Percentiles rank a stretch among this genome's conserved stretches.
Evolutionary conservation across 768 basidiomycete species (phyloP).

Genomic region (Lactarius hatsudake): DNA sequence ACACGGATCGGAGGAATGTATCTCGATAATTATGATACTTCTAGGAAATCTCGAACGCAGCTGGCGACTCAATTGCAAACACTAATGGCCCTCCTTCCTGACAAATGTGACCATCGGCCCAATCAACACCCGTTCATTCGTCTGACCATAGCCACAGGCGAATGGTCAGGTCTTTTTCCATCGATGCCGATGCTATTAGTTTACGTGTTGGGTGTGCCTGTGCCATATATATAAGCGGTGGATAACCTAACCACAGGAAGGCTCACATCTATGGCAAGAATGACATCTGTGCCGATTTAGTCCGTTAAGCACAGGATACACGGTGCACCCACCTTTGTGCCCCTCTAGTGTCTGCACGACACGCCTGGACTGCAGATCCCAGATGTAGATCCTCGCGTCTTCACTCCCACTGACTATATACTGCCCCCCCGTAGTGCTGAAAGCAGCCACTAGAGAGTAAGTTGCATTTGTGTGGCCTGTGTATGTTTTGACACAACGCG

Average conservation of each 20-base stretch:
- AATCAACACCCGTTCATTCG: constrained; percentile 2
- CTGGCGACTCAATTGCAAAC: neutral
- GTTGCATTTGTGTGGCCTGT: constrained; percentile 83
- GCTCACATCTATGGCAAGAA: constrained; percentile 69
- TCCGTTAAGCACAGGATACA: constrained; percentile 7
- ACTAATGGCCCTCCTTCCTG: neutral
- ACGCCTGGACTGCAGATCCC: constrained; percentile 83
- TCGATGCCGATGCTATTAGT: constrained; percentile 83
- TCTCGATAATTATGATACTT: neutral
- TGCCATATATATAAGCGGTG: constrained; percentile 24
- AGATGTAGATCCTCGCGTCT: constrained; percentile 83
- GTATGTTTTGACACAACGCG: constrained; percentile 91
- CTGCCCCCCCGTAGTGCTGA: constrained; percentile 55
- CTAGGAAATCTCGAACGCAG: neutral
- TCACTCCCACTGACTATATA: constrained; percentile 89
- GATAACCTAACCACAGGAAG: neutral
- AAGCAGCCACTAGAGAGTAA: constrained; percentile 73
- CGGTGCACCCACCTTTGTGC: constrained; percentile 61
- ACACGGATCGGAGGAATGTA: neutral
- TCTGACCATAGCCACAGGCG: constrained; percentile 68
- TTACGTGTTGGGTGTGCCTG: constrained; percentile 74
- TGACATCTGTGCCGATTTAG: constrained; percentile 45
- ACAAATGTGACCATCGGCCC: neutral
- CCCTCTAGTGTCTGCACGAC: constrained; percentile 73
- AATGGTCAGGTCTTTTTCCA: constrained; percentile 86